Evolutionary conservation across 2,329 filamentous ascomycete species (phyloP).

Genomic region (Plectosphaerella cucumerina): DNA sequence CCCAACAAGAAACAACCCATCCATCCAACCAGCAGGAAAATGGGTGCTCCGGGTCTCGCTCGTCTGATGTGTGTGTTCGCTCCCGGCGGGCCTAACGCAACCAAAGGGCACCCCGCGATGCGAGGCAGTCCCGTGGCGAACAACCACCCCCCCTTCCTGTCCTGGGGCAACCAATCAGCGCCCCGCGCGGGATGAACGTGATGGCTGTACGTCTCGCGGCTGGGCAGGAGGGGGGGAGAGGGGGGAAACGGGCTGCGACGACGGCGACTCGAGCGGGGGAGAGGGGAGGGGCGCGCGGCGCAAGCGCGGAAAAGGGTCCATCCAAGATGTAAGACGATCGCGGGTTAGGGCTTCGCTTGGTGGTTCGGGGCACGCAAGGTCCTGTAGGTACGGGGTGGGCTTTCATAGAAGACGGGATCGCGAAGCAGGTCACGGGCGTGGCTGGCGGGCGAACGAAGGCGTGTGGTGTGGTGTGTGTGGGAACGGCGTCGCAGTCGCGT

Average conservation of each 20-base stretch:
- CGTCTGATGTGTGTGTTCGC: too few species aligned
- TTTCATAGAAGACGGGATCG: neutral
- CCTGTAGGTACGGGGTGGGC: neutral
- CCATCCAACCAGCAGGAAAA: too few species aligned
- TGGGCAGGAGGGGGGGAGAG: neutral
- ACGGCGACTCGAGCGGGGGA: neutral
- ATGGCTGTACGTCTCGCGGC: slow-evolving; percentile 11
- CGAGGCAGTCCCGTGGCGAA: too few species aligned
- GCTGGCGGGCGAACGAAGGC: too few species aligned
- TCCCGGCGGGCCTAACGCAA: too few species aligned
- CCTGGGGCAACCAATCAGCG: slow-evolving; percentile 12
- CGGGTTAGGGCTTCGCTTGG: neutral
- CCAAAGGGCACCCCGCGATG: too few species aligned
- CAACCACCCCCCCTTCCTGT: too few species aligned
- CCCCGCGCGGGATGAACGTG: slow-evolving; percentile 12
- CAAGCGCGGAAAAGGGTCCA: neutral
- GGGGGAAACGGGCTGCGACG: slow-evolving; percentile 2
- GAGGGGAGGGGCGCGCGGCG: neutral
- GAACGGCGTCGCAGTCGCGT: neutral
- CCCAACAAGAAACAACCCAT: too few species aligned
- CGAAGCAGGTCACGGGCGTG: neutral
- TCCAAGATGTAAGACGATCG: neutral
- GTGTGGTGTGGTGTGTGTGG: neutral
- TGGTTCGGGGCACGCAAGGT: neutral
- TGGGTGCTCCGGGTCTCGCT: too few species aligned